Evolutionary conservation across 768 basidiomycete species (phyloP), one percentile per base, ranked within the genome.

Genomic region (Phylloporus sp.): DNA sequence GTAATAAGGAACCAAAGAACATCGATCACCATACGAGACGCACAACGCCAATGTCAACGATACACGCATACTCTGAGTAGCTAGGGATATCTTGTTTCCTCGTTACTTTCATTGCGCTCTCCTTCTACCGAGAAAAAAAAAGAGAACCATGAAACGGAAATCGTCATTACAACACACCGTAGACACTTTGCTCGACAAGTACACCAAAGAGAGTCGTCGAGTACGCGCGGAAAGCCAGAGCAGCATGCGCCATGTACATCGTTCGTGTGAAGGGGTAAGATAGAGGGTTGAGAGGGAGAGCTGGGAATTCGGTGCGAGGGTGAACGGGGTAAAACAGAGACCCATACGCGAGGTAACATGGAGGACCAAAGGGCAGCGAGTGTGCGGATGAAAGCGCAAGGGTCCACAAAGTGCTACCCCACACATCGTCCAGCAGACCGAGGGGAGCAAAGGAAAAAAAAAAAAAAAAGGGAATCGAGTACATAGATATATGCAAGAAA

Each of bases 401-500:
- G 18, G 35, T 20, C n/a, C n/a, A 36, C 38, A n/a, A 23, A 22
- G 11, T 22, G 18, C 38, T 22, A 22, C 22, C 38, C 18, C 38
- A 36, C 31, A 15, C 38, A 12, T 50, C 49, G 32, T 47, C 45
- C 40, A 52, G 39, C 39, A 61, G 31, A 18, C 26, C 2, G 26
- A 28, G 24, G 22, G 27, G 22, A 36, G 28, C 34, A 29, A 22
- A 52, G 29, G 24, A 28, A 20, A 32, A 10, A 26, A 24, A 27
- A 28, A 20, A 32, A 10, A 26, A 24, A 22, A 22, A 5, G 13
- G 42, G 20, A 18, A 16, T 42, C 49, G n/a, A 18, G 32, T 42
- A 47, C 28, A 46, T 49, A 41, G 22, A 64, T 53, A 63, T 65
- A 61, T 54, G 57, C 56, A 58, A 59, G 49, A 49, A 44, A 48